Conservation (phyloP, 495 filamentous ascomycete species). For the Aspergillus egyptiacus region DNA sequence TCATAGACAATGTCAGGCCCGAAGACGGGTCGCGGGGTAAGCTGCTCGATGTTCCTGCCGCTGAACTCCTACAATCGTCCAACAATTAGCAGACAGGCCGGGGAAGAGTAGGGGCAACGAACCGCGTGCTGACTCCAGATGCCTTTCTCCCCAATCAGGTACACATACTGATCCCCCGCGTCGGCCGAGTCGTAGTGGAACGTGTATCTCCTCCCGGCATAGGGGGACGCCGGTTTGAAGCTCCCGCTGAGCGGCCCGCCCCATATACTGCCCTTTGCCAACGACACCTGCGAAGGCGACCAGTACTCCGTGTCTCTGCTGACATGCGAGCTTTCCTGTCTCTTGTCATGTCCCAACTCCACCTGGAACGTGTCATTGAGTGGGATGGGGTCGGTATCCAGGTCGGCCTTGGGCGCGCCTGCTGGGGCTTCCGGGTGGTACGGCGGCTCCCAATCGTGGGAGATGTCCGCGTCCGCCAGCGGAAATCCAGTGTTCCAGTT, state of each 20-base stretch:
- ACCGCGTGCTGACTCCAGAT: background rate
- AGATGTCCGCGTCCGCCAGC: background rate
- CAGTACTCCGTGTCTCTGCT: background rate
- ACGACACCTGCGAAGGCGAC: background rate
- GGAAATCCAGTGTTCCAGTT: background rate
- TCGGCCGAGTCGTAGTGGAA: background rate
- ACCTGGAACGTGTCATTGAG: background rate
- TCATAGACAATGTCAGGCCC: background rate
- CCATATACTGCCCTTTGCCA: background rate
- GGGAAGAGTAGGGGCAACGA: background rate
- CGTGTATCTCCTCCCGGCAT: background rate
- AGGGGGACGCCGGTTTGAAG: background rate
- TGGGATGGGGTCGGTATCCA: background rate
- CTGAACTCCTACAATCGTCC: background rate
- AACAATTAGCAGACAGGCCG: background rate
- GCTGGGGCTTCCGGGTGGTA: background rate
- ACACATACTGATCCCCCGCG: background rate
- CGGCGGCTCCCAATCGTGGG: background rate
- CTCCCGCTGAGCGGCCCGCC: background rate
- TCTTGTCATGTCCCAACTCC: background rate
- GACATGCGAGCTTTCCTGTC: background rate
- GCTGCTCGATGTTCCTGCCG: background rate
- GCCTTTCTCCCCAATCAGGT: background rate
- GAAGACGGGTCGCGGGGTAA: background rate
- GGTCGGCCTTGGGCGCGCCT: background rate